These are phyloP conservation scores for Ceratorhiza oryzae-sativae DNA, from an alignment of 1,284 basidiomycete species.

Conservation along the genomic window DNA sequence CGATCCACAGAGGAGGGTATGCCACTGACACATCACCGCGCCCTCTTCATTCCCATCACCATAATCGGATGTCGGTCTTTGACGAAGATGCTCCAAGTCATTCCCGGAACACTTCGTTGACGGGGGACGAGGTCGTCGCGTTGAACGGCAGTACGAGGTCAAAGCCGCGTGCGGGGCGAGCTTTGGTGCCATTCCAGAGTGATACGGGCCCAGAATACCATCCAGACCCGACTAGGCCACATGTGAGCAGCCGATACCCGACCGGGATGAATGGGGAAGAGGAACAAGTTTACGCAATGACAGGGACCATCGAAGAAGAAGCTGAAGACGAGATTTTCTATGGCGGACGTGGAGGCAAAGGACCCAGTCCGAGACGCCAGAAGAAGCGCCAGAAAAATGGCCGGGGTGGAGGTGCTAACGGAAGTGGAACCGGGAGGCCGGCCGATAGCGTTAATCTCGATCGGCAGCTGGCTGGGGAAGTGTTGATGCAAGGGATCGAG, in stretches of 20 bases:
- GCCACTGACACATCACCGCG: slow-evolving; percentile 6
- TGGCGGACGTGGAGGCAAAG: slow-evolving; percentile 14
- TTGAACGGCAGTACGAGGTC: not conserved
- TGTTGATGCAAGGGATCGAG: slow-evolving; percentile 29
- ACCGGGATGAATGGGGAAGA: slow-evolving; percentile 23
- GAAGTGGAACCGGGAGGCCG: slow-evolving; percentile 2
- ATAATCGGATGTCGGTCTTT: not conserved
- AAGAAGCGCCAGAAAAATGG: slow-evolving; percentile 19
- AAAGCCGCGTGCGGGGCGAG: slow-evolving; percentile 15
- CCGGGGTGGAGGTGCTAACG: slow-evolving; percentile 3
- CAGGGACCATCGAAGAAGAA: slow-evolving; percentile 3
- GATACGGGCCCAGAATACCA: slow-evolving; percentile 25
- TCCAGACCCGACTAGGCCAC: slow-evolving; percentile 27
- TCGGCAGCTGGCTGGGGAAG: slow-evolving; percentile 18
- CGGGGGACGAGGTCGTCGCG: not conserved
- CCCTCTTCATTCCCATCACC: not conserved
- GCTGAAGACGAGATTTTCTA: slow-evolving; percentile 36
- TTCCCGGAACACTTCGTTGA: not conserved
- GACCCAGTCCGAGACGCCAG: slow-evolving; percentile 23
- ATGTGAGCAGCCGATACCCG: slow-evolving; percentile 26
- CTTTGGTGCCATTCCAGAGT: slow-evolving; percentile 30
- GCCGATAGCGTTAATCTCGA: slow-evolving; percentile 4
- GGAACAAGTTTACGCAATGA: slow-evolving; percentile 2
- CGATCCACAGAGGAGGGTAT: not conserved
- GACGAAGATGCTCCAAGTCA: not conserved